Evolutionary conservation across 495 filamentous ascomycete genomes (phyloP), one percentile per base, ranked within the genome.

Genomic region (Cladorrhinum samala): DNA sequence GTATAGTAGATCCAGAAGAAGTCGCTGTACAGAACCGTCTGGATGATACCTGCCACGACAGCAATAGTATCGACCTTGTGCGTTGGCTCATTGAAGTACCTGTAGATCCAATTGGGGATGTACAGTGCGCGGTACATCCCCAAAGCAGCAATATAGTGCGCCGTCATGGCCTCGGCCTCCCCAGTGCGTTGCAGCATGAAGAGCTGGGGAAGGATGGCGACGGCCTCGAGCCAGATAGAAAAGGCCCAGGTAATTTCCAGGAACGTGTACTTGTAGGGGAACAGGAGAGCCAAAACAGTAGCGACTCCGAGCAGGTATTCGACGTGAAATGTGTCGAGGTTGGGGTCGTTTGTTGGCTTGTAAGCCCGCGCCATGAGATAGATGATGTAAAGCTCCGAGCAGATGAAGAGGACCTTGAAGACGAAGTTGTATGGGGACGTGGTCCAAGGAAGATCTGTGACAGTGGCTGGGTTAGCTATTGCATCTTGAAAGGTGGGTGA

Each of bases 1-100:
- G 85, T 95, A 68, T 95, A 98, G 71, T 98, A 98, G 56, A 98
- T 95, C 77, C 89, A 98, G 78, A 98, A 98, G 75, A 98, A 98
- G 72, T 98, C 93, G 49, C 89, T 95, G 72, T 98, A 98, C 48
- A 97, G 77, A 23, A 97, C 69, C 17, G 93, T 97, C 77, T 98
- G 93, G 54, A 96, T 75, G 24, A 96, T 79, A 9, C 93, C 93
- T 8, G 93, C 93, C 36, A 90, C 54, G 40, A 94, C 83, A 2
- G 91, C 84, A 59, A 95, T 91, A 45, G 80, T 80, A 68, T 96
- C 91, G 53, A 85, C 81, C 72, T 85, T 82, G 55, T 76, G 68
- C 42, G 65, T 65, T 25, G 74, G 73, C 67, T 93, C 89, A 39
- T 79, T 73, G 56, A 86, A 75, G 69, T 94, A 96, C 21, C 93